Evolutionary conservation across 306 rosid genomes (phyloP).

Genomic region (Pyrus betulifolia): DNA sequence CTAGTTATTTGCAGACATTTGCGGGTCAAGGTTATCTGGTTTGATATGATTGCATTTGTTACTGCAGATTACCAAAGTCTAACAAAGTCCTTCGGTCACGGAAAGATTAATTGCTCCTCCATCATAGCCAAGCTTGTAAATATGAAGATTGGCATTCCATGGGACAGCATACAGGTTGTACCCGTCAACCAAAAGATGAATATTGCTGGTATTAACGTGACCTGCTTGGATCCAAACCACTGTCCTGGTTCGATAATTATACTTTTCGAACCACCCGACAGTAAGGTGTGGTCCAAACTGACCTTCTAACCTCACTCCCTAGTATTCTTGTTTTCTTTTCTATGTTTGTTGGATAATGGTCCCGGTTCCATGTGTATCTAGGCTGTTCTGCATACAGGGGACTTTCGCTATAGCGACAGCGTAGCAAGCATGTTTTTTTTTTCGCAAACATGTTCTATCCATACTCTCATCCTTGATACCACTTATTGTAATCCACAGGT

Average conservation of each 20-base stretch:
- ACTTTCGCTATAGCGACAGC: conserved; percentile 75
- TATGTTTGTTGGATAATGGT: conserved; percentile 9
- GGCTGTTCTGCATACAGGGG: conserved; percentile 91
- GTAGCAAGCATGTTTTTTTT: conserved; percentile 38
- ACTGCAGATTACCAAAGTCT: too few species aligned
- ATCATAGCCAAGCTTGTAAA: too few species aligned
- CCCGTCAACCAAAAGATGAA: too few species aligned
- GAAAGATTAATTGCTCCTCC: too few species aligned
- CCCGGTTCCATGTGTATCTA: conserved; percentile 22
- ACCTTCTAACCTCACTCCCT: conserved; percentile 15
- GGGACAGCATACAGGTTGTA: too few species aligned
- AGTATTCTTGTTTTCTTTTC: conserved; percentile 1
- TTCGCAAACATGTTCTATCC: conserved; percentile 43
- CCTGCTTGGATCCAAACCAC: conserved; percentile 95
- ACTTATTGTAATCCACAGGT: conserved; percentile 92
- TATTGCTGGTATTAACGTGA: conserved; percentile 14
- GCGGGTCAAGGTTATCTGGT: too few species aligned
- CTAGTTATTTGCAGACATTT: too few species aligned
- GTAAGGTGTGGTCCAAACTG: conserved; percentile 66
- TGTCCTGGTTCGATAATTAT: conserved; percentile 85
- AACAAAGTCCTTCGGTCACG: too few species aligned
- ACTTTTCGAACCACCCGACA: conserved; percentile 83
- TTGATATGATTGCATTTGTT: too few species aligned
- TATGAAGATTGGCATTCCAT: too few species aligned
- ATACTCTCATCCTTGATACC: conserved; percentile 81